Conservation (phyloP, 768 basidiomycete species). For the Gyrodon lividus region DNA sequence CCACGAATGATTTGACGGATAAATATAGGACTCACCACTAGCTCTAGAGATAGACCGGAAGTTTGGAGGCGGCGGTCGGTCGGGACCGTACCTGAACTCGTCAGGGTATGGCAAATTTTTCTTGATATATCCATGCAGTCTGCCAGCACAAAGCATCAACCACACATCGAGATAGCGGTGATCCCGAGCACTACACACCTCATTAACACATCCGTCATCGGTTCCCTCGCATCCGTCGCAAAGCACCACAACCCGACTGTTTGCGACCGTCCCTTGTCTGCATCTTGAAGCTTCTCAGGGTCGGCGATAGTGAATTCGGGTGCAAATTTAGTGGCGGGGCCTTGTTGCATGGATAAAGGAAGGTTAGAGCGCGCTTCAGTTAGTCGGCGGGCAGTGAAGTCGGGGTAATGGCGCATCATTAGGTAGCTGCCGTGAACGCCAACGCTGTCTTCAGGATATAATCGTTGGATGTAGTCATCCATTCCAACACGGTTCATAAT, state of each 20-base stretch:
- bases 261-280: conserved; percentile 53
- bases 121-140: conserved; percentile 67
- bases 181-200: conserved; percentile 42
- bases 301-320: conserved; percentile 43
- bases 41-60: conserved; percentile 33
- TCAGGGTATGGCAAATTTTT: conserved; percentile 69
- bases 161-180: not conserved
- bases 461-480: conserved; percentile 71
- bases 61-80: conserved; percentile 61
- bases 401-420: conserved; percentile 72
- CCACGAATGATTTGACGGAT: not conserved
- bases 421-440: conserved; percentile 58
- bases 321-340: conserved; percentile 46
- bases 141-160: conserved; percentile 21
- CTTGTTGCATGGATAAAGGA: conserved; percentile 26
- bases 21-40: conserved; percentile 20
- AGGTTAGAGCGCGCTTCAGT: conserved; percentile 32
- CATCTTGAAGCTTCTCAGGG: conserved; percentile 43
- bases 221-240: conserved; percentile 65
- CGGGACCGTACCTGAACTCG: conserved; percentile 66
- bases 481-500: conserved; percentile 80
- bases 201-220: conserved; percentile 68
- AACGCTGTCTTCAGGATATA: conserved; percentile 79
- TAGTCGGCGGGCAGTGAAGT: conserved; percentile 56
- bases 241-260: conserved; percentile 79